These are phyloP conservation scores for Kitagawia praeruptora DNA, from an alignment of 129 eudicot genomes.

Conservation along the genomic window DNA sequence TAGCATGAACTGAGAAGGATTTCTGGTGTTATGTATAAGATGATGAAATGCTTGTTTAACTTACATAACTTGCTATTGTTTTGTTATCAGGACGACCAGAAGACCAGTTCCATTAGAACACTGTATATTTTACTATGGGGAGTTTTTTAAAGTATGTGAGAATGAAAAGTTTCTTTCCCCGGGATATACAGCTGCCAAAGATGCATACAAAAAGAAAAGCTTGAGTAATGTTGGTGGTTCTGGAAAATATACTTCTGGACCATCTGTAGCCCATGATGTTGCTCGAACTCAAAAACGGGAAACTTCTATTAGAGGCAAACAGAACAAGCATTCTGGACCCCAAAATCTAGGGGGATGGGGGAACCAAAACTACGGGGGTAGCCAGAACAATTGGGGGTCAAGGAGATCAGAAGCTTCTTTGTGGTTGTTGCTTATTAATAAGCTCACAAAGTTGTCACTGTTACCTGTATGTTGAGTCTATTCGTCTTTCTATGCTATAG, in stretches of 20 bases:
- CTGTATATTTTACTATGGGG: slow-evolving; percentile 84
- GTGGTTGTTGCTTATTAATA: slow-evolving; percentile 73
- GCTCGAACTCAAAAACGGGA: slow-evolving; percentile 47
- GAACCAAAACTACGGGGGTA: slow-evolving; percentile 28
- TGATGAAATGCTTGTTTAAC: not conserved
- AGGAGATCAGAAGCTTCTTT: slow-evolving; percentile 79
- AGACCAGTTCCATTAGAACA: slow-evolving; percentile 99
- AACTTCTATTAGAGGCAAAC: slow-evolving; percentile 48
- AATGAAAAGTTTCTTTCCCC: slow-evolving; percentile 61
- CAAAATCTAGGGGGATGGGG: slow-evolving; percentile 43
- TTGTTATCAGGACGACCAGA: slow-evolving; percentile 72
- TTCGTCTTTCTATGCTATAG: not conserved
- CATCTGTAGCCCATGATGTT: slow-evolving; percentile 42
- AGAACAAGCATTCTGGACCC: slow-evolving; percentile 65
- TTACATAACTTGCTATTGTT: not conserved
- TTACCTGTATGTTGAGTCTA: slow-evolving; percentile 68
- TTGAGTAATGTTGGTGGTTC: slow-evolving; percentile 33
- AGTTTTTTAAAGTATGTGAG: slow-evolving; percentile 87
- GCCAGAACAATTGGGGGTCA: slow-evolving; percentile 48
- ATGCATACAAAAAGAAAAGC: slow-evolving; percentile 59
- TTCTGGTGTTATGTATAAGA: not conserved
- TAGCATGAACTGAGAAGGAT: not conserved
- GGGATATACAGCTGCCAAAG: slow-evolving; percentile 85
- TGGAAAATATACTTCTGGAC: slow-evolving; percentile 38
- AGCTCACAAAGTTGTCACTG: slow-evolving; percentile 69